A percentile compares a stretch with the other conserved stretches of the same genome.
Evolutionary conservation across 768 basidiomycete genomes (phyloP).

Genomic region (Heimioporus sp.): DNA sequence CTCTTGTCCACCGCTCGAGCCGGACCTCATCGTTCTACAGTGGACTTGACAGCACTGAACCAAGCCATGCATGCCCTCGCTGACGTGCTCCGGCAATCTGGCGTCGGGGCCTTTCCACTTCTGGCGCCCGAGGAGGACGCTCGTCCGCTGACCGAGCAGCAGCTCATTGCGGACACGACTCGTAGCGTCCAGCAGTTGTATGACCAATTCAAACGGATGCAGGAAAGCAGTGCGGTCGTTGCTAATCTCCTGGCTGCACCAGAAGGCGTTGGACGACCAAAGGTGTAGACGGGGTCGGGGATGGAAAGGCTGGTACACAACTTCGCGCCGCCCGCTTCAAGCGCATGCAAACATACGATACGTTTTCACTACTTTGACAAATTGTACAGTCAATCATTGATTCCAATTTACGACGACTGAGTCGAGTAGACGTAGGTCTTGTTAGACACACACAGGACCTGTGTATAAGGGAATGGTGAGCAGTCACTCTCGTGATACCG

Average conservation of each 20-base stretch:
- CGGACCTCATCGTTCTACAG: conserved; percentile 25
- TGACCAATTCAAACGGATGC: conserved; percentile 49
- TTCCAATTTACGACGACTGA: not conserved
- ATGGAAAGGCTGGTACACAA: too few species aligned
- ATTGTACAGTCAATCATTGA: not conserved
- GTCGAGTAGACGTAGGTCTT: conserved; percentile 16
- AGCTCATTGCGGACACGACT: conserved; percentile 42
- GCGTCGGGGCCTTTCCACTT: conserved; percentile 66
- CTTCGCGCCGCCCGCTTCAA: too few species aligned
- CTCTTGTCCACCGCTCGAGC: not conserved
- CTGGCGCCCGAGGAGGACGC: conserved; percentile 25
- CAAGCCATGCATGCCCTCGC: conserved; percentile 45
- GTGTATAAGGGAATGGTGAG: not conserved
- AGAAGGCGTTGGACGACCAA: conserved; percentile 20
- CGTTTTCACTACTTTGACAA: not conserved
- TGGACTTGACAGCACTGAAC: conserved; percentile 49
- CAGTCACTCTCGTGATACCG: not conserved
- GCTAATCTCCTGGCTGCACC: conserved; percentile 39
- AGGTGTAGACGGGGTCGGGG: not conserved
- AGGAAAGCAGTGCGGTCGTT: conserved; percentile 56
- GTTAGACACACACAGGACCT: conserved; percentile 28
- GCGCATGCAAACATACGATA: not conserved
- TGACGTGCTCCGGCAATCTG: conserved; percentile 52
- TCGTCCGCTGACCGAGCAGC: conserved; percentile 41
- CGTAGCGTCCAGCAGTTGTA: conserved; percentile 45